A percentile compares a stretch with the other conserved stretches of the same genome.
Conservation (phyloP, 2,329 filamentous ascomycete species). For the Gaeumannomyces tritici region DNA sequence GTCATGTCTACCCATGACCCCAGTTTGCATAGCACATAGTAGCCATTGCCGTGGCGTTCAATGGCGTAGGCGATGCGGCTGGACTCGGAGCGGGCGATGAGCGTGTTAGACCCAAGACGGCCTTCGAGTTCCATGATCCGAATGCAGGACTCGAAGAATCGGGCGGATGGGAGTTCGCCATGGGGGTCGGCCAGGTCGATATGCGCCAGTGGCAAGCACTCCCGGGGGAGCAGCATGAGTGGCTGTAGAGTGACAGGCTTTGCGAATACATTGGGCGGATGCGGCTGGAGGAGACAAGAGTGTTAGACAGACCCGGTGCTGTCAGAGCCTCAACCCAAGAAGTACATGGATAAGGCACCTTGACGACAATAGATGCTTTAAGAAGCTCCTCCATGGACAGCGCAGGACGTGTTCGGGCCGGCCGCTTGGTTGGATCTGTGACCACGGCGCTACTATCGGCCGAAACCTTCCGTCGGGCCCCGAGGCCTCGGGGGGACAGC, state of each 20-base stretch:
- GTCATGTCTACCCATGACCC: slow-evolving; percentile 55
- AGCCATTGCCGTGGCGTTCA: slow-evolving; percentile 51
- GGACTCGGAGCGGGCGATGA: slow-evolving; percentile 51
- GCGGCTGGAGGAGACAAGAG: slow-evolving; percentile 30
- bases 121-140: slow-evolving; percentile 54
- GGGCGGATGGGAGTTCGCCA: slow-evolving; percentile 40
- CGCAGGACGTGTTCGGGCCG: slow-evolving; percentile 6
- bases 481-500: background rate
- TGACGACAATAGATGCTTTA: slow-evolving; percentile 40
- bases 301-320: background rate
- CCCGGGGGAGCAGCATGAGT: slow-evolving; percentile 52
- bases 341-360: slow-evolving; percentile 25
- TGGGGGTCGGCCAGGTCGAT: slow-evolving; percentile 46
- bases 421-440: slow-evolving; percentile 13
- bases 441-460: background rate
- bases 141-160: slow-evolving; percentile 51
- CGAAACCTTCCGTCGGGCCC: background rate
- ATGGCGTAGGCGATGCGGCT: slow-evolving; percentile 48
- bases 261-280: slow-evolving; percentile 41
- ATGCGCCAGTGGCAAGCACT: slow-evolving; percentile 48
- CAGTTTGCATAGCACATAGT: slow-evolving; percentile 61
- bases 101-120: slow-evolving; percentile 47
- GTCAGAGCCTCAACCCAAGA: slow-evolving; percentile 7
- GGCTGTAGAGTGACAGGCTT: slow-evolving; percentile 49
- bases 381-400: slow-evolving; percentile 41